Base-by-base conservation (phyloP, 768 basidiomycete genomes). In the Pleurotus salmoneostramineus region DNA sequence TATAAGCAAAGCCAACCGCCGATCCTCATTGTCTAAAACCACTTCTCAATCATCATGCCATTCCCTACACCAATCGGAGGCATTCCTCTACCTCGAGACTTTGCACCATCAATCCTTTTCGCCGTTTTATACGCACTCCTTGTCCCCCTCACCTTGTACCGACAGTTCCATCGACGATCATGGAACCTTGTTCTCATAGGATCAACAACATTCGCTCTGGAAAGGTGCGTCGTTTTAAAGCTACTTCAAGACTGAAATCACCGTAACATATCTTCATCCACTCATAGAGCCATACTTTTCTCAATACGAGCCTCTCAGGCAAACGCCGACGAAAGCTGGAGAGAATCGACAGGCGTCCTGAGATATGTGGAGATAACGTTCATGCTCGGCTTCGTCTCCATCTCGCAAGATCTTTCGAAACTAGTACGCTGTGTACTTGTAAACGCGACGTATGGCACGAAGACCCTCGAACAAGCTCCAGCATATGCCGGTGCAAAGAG, bases 51-150 rank as follows among this genome's bases (percentile, higher is more conserved):
- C 21, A 27, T 27, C 37, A 63, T 63, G 61, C 12, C 63, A 43
- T 76, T 78, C 58, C 79, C 79, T n/a, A 69, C 75, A 1, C 77
- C 75, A 8, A 68, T 79, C 36, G 79, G 79, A 6, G 79, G 79
- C 4, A 69, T 72, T 14, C 60, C 70, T n/a, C 61, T 73, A n/a
- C 61, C 67, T 11, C 59, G 59, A 5, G 79, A 82, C 60, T 74
- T 78, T 58, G 74, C 64, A 6, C 75, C 78, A 48, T 78, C 78
- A 0, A 68, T 79, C 17, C 10, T 78, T 4, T 79, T 79, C 61
- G 70, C 72, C 8, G 61, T 70, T 3, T 64, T 78, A 12, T 79
- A 78, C 63, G 72, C 60, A 7, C 36, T 70, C 3, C 63, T 78
- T 10, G 34, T 76, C 3, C 77, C 77, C 7, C 50, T 79, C 27